Conservation (phyloP, 106 monocot genomes). For the Dendrobium catenatum region DNA sequence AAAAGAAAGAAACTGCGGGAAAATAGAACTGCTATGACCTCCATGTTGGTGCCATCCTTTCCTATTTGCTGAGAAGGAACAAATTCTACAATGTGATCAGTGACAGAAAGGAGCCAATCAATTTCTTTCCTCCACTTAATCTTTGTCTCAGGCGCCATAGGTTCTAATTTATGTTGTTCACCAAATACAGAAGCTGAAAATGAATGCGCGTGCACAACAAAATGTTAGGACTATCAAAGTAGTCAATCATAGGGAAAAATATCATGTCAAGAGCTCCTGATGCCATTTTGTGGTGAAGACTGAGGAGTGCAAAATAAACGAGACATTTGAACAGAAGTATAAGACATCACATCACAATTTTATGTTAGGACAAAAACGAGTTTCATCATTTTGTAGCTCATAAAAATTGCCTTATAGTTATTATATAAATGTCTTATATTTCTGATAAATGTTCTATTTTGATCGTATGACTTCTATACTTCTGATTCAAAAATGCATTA, state of each 20-base stretch:
- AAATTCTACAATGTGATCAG: conserved; percentile 79
- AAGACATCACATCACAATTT: neutral
- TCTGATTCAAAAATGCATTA: neutral
- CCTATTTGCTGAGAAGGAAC: conserved; percentile 59
- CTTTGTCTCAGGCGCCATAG: conserved; percentile 67
- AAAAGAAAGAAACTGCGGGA: neutral
- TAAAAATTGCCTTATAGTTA: neutral
- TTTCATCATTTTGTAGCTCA: neutral
- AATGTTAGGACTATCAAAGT: neutral
- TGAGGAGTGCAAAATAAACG: neutral
- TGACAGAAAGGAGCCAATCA: conserved; percentile 75
- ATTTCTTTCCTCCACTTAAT: conserved; percentile 70
- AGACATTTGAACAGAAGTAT: neutral
- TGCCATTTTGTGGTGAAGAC: too few relatives aligned
- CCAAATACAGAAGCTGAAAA: conserved; percentile 71
- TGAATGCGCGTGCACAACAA: neutral
- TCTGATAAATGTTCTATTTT: neutral
- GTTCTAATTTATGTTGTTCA: conserved; percentile 69
- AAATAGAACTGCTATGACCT: conserved; percentile 27
- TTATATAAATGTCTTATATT: neutral
- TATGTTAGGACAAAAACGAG: neutral
- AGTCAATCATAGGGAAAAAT: neutral
- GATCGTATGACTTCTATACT: neutral
- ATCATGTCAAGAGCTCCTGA: too few relatives aligned
- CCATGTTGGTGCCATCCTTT: conserved; percentile 61